A percentile compares a stretch with the other conserved stretches of the same genome.
Conservation (phyloP, 1,284 basidiomycete genomes). For the Xerocomus amazonicus region DNA sequence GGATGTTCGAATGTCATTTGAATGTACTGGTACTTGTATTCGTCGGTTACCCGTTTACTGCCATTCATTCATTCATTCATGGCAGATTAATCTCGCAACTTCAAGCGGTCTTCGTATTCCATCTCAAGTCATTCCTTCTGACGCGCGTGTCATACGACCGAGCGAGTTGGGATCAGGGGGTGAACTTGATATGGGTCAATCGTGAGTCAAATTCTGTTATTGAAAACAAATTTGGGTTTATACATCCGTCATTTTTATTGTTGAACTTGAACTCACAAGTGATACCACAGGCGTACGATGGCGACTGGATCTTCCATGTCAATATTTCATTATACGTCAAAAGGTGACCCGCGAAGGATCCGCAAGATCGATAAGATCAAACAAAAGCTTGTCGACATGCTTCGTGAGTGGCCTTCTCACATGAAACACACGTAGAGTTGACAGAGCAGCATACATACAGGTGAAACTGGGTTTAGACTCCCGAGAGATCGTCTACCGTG, state of each 20-base stretch:
- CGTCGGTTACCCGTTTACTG: background rate
- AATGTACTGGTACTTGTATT: background rate
- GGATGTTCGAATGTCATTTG: background rate
- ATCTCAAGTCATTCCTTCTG: background rate
- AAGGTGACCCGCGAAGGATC: background rate
- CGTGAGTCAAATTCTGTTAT: no score
- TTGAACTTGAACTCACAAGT: no score
- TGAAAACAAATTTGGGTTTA: no score
- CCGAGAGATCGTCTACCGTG: background rate
- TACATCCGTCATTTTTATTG: no score
- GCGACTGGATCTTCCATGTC: background rate
- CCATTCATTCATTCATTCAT: background rate
- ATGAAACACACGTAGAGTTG: background rate
- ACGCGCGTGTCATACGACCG: no score
- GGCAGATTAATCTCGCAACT: background rate
- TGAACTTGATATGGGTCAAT: no score
- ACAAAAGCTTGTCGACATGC: background rate
- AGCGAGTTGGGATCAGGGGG: no score
- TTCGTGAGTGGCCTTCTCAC: background rate
- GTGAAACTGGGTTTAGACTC: background rate
- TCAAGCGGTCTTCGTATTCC: background rate
- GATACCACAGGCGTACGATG: background rate
- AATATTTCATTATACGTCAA: background rate
- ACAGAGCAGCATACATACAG: background rate
- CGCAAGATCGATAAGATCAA: background rate